A percentile compares a stretch with the other conserved stretches of the same genome.
phyloP scores from a whole-genome alignment of 106 monocot genomes.

The Posidonia australis region DNA sequence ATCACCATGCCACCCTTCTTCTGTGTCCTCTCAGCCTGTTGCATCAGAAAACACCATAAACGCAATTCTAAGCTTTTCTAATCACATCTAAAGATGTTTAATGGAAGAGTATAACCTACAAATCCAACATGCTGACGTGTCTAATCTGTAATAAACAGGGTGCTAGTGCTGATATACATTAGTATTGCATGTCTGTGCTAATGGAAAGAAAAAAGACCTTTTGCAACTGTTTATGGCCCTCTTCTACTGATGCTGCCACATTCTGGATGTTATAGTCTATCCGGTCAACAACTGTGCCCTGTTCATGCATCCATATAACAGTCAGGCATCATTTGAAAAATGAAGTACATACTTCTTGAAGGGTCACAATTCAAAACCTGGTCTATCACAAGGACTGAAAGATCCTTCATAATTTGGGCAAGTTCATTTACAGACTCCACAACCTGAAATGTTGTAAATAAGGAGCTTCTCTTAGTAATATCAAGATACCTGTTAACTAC shows the following conservation, averaged over 20 bases:
- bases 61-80: neutral
- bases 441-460: slow-evolving; percentile 30
- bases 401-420: slow-evolving; percentile 97
- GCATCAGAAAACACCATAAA: neutral
- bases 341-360: neutral
- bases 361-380: slow-evolving; percentile 36
- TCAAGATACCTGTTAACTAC: too few relatives aligned
- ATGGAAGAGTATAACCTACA: neutral
- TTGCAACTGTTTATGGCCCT: slow-evolving; percentile 75
- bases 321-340: neutral
- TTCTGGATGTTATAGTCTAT: slow-evolving; percentile 92
- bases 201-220: slow-evolving; percentile 43
- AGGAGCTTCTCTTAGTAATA: neutral
- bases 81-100: neutral
- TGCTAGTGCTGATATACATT: too few relatives aligned
- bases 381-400: slow-evolving; percentile 91
- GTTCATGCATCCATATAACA: neutral
- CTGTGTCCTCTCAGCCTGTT: slow-evolving; percentile 78
- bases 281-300: slow-evolving; percentile 92
- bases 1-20: slow-evolving; percentile 80
- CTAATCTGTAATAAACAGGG: too few relatives aligned
- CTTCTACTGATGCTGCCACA: slow-evolving; percentile 80
- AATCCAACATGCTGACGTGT: neutral
- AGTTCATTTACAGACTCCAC: slow-evolving; percentile 93
- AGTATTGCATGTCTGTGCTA: neutral